Base-by-base conservation (phyloP, 1,284 basidiomycete genomes). In the Pseudozyma pruni region DNA sequence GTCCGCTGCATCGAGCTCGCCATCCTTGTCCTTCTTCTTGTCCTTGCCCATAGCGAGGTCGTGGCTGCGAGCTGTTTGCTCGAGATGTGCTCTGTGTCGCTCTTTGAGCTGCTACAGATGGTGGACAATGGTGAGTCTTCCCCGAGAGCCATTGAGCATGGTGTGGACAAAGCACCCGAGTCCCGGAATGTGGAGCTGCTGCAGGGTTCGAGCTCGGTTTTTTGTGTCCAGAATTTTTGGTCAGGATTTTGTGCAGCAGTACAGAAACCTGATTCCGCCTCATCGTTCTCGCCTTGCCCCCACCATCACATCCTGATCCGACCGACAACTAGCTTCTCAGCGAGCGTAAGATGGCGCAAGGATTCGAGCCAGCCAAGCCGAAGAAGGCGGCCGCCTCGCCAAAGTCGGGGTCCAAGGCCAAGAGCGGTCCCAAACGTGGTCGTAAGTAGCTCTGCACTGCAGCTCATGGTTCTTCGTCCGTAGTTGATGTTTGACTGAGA, bases 351-450 rank as follows among this genome's bases (percentile, higher is more conserved):
- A 75, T 75, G 72, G 72, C 72, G 6, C 72, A 75, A 54, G 72
- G 72, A 49, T 75, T 75, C 60, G 72, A 75, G 46, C 69, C 72
- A 13, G 54, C 72, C 7, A 75, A 75, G 45, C 47, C 72, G 1
- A 61, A 58, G 40, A 66, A 67, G 48, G 50, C 59, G 23, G 38
- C 50, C 3, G 29, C 62, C 13, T 50, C 62, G 22, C 43, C 58
- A 13, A 67, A 66, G 54, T 61, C 67, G 4, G 53, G 53, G 8
- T 32, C 52, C 49, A 56, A 52, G 49, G 41, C 64, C 13, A 75
- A 72, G 34, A 46, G 56, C 14, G 72, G 72, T 17, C 72, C 72
- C 16, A 74, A 74, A 48, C 52, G 69, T 39, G 72, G 72, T 35
- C 69, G 69, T 74, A 57, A 68, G 72, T 74, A 41, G 40, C 17